A percentile compares a stretch with the other conserved stretches of the same genome.
Conservation (phyloP, 1,284 basidiomycete genomes). For the Microbotryum violaceum region DNA sequence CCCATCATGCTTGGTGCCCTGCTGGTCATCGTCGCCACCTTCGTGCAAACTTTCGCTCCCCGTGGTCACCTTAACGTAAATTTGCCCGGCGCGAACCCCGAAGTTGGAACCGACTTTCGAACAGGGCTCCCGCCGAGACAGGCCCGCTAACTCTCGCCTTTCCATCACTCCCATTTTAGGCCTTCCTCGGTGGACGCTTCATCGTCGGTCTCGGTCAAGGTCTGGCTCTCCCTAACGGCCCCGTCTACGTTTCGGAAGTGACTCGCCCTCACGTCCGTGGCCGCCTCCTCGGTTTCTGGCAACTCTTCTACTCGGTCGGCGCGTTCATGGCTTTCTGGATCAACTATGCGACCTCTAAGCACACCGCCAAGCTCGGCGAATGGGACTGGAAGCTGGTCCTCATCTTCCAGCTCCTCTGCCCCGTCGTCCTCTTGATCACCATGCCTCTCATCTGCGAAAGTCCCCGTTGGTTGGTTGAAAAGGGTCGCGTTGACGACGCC, state of each 20-base stretch:
- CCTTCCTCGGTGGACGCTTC: constrained; percentile 8
- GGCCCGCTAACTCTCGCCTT: no score
- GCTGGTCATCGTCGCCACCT: not conserved
- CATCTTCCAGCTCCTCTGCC: no score
- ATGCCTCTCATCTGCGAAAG: no score
- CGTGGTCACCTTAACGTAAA: not conserved
- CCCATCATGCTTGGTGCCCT: not conserved
- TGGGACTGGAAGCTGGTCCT: not conserved
- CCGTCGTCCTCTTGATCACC: no score
- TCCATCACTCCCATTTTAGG: not conserved
- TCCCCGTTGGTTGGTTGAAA: no score
- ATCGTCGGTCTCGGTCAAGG: constrained; percentile 3
- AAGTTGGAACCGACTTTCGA: not conserved
- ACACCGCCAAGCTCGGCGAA: constrained; percentile 1
- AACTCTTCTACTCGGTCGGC: constrained; percentile 2
- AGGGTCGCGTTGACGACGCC: no score
- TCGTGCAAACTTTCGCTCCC: constrained; percentile 1
- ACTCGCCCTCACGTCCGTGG: not conserved
- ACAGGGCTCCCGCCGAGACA: not conserved
- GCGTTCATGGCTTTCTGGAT: constrained; percentile 4
- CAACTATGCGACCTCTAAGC: not conserved
- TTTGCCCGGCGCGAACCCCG: no score
- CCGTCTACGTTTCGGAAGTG: constrained; percentile 6
- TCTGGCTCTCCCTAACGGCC: not conserved
- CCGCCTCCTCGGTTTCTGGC: constrained; percentile 1